Base-by-base conservation (phyloP, 192 early-diverging fungal genomes). In the Entomortierella beljakovae region DNA sequence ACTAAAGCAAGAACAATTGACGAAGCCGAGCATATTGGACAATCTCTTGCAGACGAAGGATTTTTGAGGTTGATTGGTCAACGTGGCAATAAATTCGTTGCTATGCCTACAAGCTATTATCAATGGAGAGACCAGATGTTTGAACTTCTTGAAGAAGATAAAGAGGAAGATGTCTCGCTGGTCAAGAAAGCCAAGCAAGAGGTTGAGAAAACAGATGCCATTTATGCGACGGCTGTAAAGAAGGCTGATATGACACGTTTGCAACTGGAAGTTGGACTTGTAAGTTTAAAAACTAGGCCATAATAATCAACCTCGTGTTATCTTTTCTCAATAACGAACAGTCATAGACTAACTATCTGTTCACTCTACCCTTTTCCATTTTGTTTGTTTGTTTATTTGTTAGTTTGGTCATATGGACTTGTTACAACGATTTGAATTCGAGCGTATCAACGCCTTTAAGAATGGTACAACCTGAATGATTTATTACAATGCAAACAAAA, bases 81-180 rank as follows among this genome's bases (percentile, higher is more conserved):
- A 46, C 86, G 89, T 38, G 91, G 91, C 8, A 89, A 87, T 64
- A 88, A 87, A 75, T 94, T 94, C 76, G 69, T 88, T 56, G 82
- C 90, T 32, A 84, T 77, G 8, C 57, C 89, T 29, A 83, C 84
- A 34, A 82, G 87, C 28, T 89, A 88, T 75, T 94, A 92, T 76
- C 92, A 94, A 71, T 94, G 91, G 91, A 86, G 89, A 53, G 81
- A 75, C 43, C 81, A 83, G 5, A 85, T 88, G 35, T 86, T 88
- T 49, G 82, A 83, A 58, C 82, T 85, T 61, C 73, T 77, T 53
- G 85, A 81, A 40, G 83, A 82, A 37, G 68, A 75, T 23, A 69
- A 71, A 31, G 59, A 71, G 70, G 73, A 53, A 57, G 80, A 57
- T 20, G 61, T 25, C 50, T 71, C 64, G 18, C 34, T 58, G 29